Evolutionary conservation across 495 filamentous ascomycete genomes (phyloP).

Genomic region (Xylaria acuta): DNA sequence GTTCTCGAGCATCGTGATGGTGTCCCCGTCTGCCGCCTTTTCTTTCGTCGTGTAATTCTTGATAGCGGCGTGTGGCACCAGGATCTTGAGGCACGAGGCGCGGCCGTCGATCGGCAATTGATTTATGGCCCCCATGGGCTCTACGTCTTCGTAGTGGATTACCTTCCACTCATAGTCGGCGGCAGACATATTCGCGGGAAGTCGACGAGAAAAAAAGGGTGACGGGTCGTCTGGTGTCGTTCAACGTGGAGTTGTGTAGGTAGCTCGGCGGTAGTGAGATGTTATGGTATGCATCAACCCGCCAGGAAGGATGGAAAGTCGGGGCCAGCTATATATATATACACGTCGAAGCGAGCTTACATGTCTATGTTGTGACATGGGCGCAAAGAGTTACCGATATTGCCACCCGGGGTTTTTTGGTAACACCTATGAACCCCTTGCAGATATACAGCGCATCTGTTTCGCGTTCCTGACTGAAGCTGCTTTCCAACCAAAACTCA

Average conservation of each 20-base stretch:
- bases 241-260: background rate
- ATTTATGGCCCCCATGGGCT: background rate
- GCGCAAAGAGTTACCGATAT: background rate
- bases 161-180: background rate
- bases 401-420: background rate
- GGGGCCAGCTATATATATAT: background rate
- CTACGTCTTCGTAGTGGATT: background rate
- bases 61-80: background rate
- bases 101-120: background rate
- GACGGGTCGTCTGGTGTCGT: background rate
- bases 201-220: background rate
- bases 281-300: background rate
- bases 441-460: conserved; percentile 2
- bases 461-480: background rate
- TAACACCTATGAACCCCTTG: background rate
- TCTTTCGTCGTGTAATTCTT: background rate
- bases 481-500: background rate
- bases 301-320: background rate
- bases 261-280: background rate
- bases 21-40: background rate
- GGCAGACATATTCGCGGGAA: background rate
- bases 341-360: background rate
- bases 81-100: background rate
- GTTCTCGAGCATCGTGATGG: background rate
- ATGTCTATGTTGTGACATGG: background rate